Evolutionary conservation across 2,329 filamentous ascomycete genomes (phyloP).

Genomic region (Davidsoniella neocaledoniae): DNA sequence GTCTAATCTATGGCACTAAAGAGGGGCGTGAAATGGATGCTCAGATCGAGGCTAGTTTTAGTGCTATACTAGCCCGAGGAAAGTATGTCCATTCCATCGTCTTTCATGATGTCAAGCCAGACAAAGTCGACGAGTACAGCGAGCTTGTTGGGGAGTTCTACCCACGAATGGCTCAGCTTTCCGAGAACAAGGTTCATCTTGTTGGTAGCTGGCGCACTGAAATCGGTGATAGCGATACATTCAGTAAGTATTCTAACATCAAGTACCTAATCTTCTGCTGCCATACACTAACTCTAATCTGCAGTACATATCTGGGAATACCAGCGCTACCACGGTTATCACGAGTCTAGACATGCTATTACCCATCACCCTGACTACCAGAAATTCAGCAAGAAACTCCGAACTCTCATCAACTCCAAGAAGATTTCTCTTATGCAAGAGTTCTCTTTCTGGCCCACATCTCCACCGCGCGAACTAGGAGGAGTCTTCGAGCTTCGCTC

Average conservation of each 20-base stretch:
- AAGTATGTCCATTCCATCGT: slow-evolving; percentile 99
- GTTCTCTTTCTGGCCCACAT: slow-evolving; percentile 98
- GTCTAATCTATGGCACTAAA: slow-evolving; percentile 90
- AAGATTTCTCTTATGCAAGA: slow-evolving; percentile 93
- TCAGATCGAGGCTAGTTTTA: slow-evolving; percentile 92
- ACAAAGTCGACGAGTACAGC: slow-evolving; percentile 90
- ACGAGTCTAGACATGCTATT: slow-evolving; percentile 76
- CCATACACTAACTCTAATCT: not conserved
- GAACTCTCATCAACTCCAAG: slow-evolving; percentile 69
- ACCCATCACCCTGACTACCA: slow-evolving; percentile 67
- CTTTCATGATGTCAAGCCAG: slow-evolving; percentile 87
- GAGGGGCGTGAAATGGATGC: slow-evolving; percentile 88
- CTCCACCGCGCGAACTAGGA: slow-evolving; percentile 71
- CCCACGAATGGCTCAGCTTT: slow-evolving; percentile 65
- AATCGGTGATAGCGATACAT: slow-evolving; percentile 92
- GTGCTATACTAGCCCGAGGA: slow-evolving; percentile 80
- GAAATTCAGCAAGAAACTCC: slow-evolving; percentile 71
- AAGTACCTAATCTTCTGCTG: not conserved
- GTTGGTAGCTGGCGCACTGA: slow-evolving; percentile 98
- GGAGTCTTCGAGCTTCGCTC: slow-evolving; percentile 92
- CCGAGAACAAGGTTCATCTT: slow-evolving; percentile 85
- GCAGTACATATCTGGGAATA: slow-evolving; percentile 99
- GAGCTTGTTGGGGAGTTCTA: slow-evolving; percentile 84
- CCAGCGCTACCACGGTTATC: slow-evolving; percentile 90
- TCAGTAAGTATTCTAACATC: slow-evolving; percentile 42